A percentile compares a stretch with the other conserved stretches of the same genome.
phyloP scores from a whole-genome alignment of 257 asterid genomes.

The Pogostemon cablin region DNA sequence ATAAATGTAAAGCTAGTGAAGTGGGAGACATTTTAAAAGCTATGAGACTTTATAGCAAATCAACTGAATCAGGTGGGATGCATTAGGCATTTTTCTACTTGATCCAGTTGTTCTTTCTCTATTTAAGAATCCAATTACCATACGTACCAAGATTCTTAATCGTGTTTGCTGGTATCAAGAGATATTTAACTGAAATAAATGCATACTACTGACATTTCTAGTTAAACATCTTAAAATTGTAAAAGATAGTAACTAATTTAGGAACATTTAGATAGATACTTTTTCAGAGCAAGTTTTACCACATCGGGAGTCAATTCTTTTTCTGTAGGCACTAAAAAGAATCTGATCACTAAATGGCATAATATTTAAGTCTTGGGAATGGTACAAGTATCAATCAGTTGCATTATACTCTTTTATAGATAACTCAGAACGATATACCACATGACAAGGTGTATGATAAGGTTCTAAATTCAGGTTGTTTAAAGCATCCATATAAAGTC shows the following conservation, averaged over 20 bases:
- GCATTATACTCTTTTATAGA: background rate
- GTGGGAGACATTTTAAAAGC: background rate
- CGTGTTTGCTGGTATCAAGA: background rate
- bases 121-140: background rate
- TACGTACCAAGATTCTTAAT: background rate
- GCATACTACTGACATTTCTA: slow-evolving; percentile 1
- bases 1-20: background rate
- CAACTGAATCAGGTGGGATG: slow-evolving; percentile 9
- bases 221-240: background rate
- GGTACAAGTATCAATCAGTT: background rate
- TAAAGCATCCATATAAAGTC: slow-evolving; percentile 4
- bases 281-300: background rate
- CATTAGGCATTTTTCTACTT: background rate
- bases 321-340: background rate
- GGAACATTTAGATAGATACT: background rate
- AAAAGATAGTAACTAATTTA: background rate
- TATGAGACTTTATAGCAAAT: background rate
- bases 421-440: background rate
- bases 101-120: background rate
- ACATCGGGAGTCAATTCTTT: background rate
- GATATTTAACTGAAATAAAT: background rate
- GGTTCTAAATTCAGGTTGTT: background rate
- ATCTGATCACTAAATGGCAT: slow-evolving; percentile 1
- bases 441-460: slow-evolving; percentile 24
- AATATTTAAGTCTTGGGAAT: background rate